phyloP scores from a whole-genome alignment of 2,329 filamentous ascomycete genomes.

The Neofusicoccum sp. region DNA sequence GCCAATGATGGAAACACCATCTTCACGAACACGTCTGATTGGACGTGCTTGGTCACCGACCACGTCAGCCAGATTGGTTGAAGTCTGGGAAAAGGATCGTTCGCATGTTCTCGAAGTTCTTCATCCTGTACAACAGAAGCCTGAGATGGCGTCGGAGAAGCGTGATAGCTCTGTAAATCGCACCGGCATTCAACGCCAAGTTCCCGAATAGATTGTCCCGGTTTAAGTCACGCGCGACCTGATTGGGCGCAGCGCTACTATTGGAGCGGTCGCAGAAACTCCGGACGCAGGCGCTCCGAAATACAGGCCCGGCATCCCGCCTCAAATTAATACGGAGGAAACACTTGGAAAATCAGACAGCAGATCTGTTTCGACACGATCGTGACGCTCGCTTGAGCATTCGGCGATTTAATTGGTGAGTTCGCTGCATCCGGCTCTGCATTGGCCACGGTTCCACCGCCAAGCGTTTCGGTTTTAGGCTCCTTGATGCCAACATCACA shows the following conservation, averaged over 20 bases:
- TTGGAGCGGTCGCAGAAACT: background rate
- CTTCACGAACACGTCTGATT: slow-evolving; percentile 30
- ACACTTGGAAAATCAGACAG: slow-evolving; percentile 1
- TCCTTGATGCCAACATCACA: slow-evolving; percentile 6
- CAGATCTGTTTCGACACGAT: slow-evolving; percentile 1
- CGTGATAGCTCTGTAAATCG: background rate
- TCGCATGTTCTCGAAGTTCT: background rate
- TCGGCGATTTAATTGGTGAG: background rate
- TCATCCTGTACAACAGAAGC: background rate
- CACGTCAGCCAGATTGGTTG: slow-evolving; percentile 29
- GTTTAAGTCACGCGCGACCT: background rate
- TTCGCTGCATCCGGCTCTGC: background rate
- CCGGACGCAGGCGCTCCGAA: slow-evolving; percentile 1
- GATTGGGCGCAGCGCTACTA: background rate
- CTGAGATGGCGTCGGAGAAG: background rate
- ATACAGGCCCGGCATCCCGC: slow-evolving; percentile 12
- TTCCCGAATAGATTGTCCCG: background rate
- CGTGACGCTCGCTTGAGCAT: slow-evolving; percentile 4
- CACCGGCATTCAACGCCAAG: background rate
- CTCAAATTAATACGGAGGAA: slow-evolving; percentile 7
- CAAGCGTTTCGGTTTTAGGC: slow-evolving; percentile 17
- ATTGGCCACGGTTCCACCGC: background rate
- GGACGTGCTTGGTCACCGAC: slow-evolving; percentile 32
- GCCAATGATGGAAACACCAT: slow-evolving; percentile 33
- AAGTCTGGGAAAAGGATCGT: background rate